Evolutionary conservation across 1,139 yeast species (phyloP).

Genomic region (Taiozyma sp.): DNA sequence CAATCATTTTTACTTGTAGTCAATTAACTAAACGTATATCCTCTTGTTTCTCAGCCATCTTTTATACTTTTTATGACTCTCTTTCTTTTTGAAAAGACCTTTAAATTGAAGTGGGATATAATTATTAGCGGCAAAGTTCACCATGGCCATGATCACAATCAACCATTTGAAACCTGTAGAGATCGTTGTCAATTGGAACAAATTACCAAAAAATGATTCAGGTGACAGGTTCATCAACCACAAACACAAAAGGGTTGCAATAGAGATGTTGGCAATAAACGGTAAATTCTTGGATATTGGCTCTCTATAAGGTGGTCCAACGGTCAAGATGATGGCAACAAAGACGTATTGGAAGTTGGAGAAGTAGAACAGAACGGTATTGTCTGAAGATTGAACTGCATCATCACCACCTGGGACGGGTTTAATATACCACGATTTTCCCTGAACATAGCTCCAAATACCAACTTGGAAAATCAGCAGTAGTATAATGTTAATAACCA

Average conservation of each 20-base stretch:
- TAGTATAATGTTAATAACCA: conserved; percentile 66
- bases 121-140: conserved; percentile 43
- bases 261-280: conserved; percentile 56
- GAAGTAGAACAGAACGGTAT: conserved; percentile 75
- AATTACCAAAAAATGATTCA: conserved; percentile 50
- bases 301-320: conserved; percentile 94
- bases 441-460: conserved; percentile 59
- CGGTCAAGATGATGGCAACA: conserved; percentile 75
- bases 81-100: conserved; percentile 28
- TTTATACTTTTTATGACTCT: conserved; percentile 34
- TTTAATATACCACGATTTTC: conserved; percentile 68
- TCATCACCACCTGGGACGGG: conserved; percentile 87
- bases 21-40: conserved; percentile 9
- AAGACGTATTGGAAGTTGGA: conserved; percentile 88
- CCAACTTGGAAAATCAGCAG: conserved; percentile 60
- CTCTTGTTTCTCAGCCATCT: conserved; percentile 23
- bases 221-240: conserved; percentile 46
- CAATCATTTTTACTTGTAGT: too few species aligned
- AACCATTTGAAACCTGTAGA: conserved; percentile 46
- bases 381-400: conserved; percentile 83
- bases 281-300: conserved; percentile 67
- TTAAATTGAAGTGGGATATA: conserved; percentile 29
- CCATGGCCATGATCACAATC: conserved; percentile 40
- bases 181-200: conserved; percentile 73
- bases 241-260: conserved; percentile 45